These are phyloP conservation scores for Periglandula ipomoeae DNA, from an alignment of 2,329 filamentous ascomycete genomes.

Conservation along the genomic window DNA sequence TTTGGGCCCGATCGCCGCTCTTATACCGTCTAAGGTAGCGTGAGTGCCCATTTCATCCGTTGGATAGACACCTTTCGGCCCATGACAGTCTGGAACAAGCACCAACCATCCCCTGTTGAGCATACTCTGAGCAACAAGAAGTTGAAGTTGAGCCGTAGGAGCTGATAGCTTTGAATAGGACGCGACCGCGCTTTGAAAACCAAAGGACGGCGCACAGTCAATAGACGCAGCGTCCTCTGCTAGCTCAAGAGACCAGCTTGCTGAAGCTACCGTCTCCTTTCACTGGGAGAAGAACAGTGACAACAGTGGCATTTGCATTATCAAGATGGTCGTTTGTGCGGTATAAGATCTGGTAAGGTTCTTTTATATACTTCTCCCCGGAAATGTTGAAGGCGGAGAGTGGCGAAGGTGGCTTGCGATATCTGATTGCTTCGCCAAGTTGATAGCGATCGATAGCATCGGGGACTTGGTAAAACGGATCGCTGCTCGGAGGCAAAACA, in stretches of 20 bases:
- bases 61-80: background rate
- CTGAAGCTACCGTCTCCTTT: slow-evolving; percentile 13
- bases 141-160: background rate
- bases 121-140: background rate
- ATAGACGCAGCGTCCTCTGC: slow-evolving; percentile 29
- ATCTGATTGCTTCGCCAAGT: slow-evolving; percentile 14
- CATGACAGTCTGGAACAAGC: background rate
- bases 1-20: background rate
- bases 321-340: slow-evolving; percentile 26
- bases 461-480: slow-evolving; percentile 17
- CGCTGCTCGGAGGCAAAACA: background rate
- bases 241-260: slow-evolving; percentile 30
- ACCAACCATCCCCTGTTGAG: background rate
- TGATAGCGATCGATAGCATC: slow-evolving; percentile 6
- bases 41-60: background rate
- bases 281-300: slow-evolving; percentile 28
- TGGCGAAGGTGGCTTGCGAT: slow-evolving; percentile 12
- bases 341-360: slow-evolving; percentile 24
- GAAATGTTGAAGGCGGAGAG: slow-evolving; percentile 12
- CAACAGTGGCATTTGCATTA: slow-evolving; percentile 24
- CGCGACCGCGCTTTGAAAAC: slow-evolving; percentile 8
- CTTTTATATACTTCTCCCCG: background rate
- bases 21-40: background rate
- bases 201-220: slow-evolving; percentile 19
- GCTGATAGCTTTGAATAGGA: background rate